A percentile compares a stretch with the other conserved stretches of the same genome.
phyloP scores from a whole-genome alignment of 345 rosid species.

The Camelina laxa region DNA sequence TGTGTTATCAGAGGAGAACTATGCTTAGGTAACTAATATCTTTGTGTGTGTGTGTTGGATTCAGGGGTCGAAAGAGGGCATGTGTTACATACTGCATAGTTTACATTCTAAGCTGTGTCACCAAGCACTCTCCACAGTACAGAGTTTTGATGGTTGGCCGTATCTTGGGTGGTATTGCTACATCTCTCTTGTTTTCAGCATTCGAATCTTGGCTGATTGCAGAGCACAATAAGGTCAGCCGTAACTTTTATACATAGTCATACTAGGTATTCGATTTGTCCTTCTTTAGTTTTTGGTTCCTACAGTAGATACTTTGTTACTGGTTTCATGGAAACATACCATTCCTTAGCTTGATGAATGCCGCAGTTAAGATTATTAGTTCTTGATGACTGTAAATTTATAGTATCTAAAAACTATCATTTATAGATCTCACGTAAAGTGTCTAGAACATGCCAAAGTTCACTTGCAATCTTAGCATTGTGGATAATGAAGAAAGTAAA shows the following conservation, averaged over 20 bases:
- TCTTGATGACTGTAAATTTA: slow-evolving; percentile 2
- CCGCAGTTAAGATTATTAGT: not conserved
- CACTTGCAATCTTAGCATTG: not conserved
- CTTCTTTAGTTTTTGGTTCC: not conserved
- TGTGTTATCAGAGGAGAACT: slow-evolving; percentile 1
- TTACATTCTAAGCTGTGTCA: slow-evolving; percentile 86
- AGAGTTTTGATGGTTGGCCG: slow-evolving; percentile 93
- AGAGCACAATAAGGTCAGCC: slow-evolving; percentile 84
- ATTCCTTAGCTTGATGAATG: not conserved
- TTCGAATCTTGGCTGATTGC: slow-evolving; percentile 99
- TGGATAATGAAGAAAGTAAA: slow-evolving; percentile 1
- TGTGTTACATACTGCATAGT: slow-evolving; percentile 84
- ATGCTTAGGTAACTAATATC: not conserved
- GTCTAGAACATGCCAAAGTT: slow-evolving; percentile 10
- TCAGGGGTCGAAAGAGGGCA: slow-evolving; percentile 95
- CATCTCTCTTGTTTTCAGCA: slow-evolving; percentile 86
- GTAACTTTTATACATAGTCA: not conserved
- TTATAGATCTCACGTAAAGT: not conserved
- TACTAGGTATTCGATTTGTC: not conserved
- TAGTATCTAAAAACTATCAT: slow-evolving; percentile 14
- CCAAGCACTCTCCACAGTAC: slow-evolving; percentile 95
- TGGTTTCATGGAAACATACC: not conserved
- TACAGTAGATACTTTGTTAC: not conserved
- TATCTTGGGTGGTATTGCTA: slow-evolving; percentile 94
- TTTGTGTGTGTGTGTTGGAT: slow-evolving; percentile 20